phyloP scores from a whole-genome alignment of 768 basidiomycete genomes.

The Naganishia vishniacii region DNA sequence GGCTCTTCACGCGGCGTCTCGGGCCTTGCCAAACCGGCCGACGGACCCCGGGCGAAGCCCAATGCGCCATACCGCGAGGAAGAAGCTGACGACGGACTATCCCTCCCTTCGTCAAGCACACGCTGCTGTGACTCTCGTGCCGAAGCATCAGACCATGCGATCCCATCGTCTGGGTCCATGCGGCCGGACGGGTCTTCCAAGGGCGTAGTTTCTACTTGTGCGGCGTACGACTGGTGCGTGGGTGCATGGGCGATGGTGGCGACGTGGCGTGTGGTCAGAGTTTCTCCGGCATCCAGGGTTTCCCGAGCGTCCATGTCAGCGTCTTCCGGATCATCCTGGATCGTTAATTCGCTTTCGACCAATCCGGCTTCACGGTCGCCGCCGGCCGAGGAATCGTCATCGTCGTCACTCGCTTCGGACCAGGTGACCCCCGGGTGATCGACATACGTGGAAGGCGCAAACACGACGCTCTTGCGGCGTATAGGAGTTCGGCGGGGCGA shows the following conservation, averaged over 20 bases:
- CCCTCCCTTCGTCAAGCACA: background rate
- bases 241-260: background rate
- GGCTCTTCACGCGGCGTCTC: background rate
- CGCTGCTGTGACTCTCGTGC: conserved; percentile 53
- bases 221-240: conserved; percentile 6
- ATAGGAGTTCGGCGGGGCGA: background rate
- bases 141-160: conserved; percentile 78
- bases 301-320: conserved; percentile 14
- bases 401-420: conserved; percentile 29
- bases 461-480: conserved; percentile 55
- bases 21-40: background rate
- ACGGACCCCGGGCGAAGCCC: conserved; percentile 3
- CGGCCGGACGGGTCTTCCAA: conserved; percentile 16
- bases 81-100: too few species aligned
- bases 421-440: conserved; percentile 50
- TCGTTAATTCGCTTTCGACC: conserved; percentile 51
- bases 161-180: conserved; percentile 73
- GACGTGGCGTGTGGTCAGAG: background rate
- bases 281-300: background rate
- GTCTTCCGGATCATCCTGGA: conserved; percentile 48
- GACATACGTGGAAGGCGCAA: conserved; percentile 58
- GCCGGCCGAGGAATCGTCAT: background rate
- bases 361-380: background rate
- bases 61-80: conserved; percentile 11
- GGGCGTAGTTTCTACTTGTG: conserved; percentile 13